A percentile compares a stretch with the other conserved stretches of the same genome.
These are phyloP conservation scores for Saitozyma sp. DNA, from an alignment of 768 basidiomycete species.

Conservation along the genomic window DNA sequence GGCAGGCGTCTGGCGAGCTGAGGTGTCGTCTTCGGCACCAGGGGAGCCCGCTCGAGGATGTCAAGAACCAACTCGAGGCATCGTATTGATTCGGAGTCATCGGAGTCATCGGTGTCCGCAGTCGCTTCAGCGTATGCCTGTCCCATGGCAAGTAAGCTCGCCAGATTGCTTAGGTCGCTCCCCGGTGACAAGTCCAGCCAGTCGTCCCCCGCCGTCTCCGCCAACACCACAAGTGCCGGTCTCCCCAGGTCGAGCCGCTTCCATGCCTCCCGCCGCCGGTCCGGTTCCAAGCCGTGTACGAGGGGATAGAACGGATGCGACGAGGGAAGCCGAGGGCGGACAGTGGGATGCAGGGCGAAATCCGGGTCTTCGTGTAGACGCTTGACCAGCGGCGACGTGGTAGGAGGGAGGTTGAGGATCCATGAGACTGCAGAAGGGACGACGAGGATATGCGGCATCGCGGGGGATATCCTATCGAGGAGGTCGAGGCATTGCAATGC, in stretches of 20 bases:
- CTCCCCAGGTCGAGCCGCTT: conserved; percentile 14
- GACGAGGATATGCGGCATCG: too few species aligned
- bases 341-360: conserved; percentile 18
- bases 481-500: conserved; percentile 24
- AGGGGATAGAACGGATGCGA: conserved; percentile 20
- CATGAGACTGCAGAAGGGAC: background rate
- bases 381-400: conserved; percentile 3
- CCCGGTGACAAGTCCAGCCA: conserved; percentile 14
- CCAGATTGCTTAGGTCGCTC: conserved; percentile 20
- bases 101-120: too few species aligned
- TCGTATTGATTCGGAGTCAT: too few species aligned
- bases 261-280: conserved; percentile 19
- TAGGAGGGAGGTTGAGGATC: background rate
- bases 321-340: conserved; percentile 12
- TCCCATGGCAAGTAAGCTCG: conserved; percentile 14
- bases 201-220: conserved; percentile 3
- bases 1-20: conserved; percentile 20
- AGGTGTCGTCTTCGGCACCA: background rate
- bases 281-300: background rate
- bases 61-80: conserved; percentile 21
- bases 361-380: conserved; percentile 12
- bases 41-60: conserved; percentile 13
- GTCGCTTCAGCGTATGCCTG: background rate
- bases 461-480: conserved; percentile 3
- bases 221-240: conserved; percentile 12